Percentiles rank a stretch among this genome's conserved stretches.
Evolutionary conservation across 495 filamentous ascomycete genomes (phyloP).

Genomic region (Emericellopsis terricola): DNA sequence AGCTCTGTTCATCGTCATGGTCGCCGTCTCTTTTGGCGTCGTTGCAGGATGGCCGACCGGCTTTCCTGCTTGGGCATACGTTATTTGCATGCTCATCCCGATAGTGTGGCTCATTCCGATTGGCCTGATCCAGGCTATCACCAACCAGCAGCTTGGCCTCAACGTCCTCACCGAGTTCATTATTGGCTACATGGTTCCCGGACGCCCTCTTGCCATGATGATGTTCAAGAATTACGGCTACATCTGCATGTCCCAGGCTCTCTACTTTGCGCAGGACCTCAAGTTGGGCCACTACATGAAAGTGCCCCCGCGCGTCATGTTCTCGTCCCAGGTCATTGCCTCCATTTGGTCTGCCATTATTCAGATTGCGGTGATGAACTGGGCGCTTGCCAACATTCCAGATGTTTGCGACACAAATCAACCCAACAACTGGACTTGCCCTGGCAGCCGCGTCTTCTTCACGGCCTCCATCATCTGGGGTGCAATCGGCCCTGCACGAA

Average conservation of each 20-base stretch:
- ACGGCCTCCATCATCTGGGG: slow-evolving; percentile 36
- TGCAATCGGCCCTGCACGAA: slow-evolving; percentile 31
- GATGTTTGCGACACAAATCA: slow-evolving; percentile 40
- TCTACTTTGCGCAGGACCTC: slow-evolving; percentile 26
- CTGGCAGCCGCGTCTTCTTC: slow-evolving; percentile 46
- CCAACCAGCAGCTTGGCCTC: slow-evolving; percentile 47
- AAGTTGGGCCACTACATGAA: slow-evolving; percentile 58
- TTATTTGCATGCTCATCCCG: slow-evolving; percentile 39
- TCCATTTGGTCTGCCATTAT: slow-evolving; percentile 46
- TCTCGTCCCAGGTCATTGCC: slow-evolving; percentile 45
- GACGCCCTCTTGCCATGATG: slow-evolving; percentile 49
- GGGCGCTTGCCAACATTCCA: slow-evolving; percentile 41
- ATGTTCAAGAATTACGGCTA: slow-evolving; percentile 61
- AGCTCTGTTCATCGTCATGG: slow-evolving; percentile 15
- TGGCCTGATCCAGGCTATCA: slow-evolving; percentile 43
- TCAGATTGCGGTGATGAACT: slow-evolving; percentile 48
- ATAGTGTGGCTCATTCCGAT: slow-evolving; percentile 35
- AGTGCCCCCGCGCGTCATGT: slow-evolving; percentile 44
- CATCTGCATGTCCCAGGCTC: slow-evolving; percentile 29
- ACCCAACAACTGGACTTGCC: slow-evolving; percentile 41
- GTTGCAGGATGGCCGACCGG: slow-evolving; percentile 45
- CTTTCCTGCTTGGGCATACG: slow-evolving; percentile 45
- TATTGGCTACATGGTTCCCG: slow-evolving; percentile 50
- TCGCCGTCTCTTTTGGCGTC: slow-evolving; percentile 32
- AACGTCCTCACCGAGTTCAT: slow-evolving; percentile 56